Percentiles rank a stretch among this genome's conserved stretches.
These are phyloP conservation scores for Fusarium devonianum DNA, from an alignment of 2,329 filamentous ascomycete genomes.

Conservation along the genomic window DNA sequence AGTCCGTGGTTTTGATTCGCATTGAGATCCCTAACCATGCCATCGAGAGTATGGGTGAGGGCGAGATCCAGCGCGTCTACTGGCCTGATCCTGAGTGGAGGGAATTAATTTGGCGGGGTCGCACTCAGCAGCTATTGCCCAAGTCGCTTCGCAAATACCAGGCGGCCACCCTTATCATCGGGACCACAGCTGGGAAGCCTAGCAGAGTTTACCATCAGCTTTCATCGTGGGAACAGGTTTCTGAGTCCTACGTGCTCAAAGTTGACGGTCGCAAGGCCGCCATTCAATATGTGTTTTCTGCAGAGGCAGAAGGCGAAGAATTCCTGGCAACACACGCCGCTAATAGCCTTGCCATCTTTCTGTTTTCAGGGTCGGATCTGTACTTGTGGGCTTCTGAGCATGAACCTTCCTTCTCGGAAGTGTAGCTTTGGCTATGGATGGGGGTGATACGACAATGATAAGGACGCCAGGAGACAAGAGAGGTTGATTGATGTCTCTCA, in stretches of 20 bases:
- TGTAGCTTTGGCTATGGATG: no score
- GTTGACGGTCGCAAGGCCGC: not conserved
- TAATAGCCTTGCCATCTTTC: no score
- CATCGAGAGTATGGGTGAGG: slow-evolving; percentile 4
- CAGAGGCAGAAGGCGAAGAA: slow-evolving; percentile 1
- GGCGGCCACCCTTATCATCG: slow-evolving; percentile 19
- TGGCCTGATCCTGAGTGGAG: slow-evolving; percentile 27
- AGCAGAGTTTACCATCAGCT: not conserved
- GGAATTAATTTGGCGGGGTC: slow-evolving; percentile 16
- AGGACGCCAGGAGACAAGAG: no score
- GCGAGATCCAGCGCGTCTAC: slow-evolving; percentile 4
- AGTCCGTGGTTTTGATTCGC: slow-evolving; percentile 18
- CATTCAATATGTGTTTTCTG: slow-evolving; percentile 18
- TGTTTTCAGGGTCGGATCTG: no score
- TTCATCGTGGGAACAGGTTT: slow-evolving; percentile 6
- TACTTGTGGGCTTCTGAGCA: no score
- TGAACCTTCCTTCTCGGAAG: no score
- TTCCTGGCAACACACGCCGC: not conserved
- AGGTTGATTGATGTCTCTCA: no score
- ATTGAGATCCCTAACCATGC: slow-evolving; percentile 15
- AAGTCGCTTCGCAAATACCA: slow-evolving; percentile 11
- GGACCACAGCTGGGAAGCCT: slow-evolving; percentile 11
- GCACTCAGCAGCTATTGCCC: not conserved
- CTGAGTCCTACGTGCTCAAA: slow-evolving; percentile 8
- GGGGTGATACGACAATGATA: no score